Evolutionary conservation across 2,329 filamentous ascomycete species (phyloP).

Genomic region (Pseudogymnoascus destructans): DNA sequence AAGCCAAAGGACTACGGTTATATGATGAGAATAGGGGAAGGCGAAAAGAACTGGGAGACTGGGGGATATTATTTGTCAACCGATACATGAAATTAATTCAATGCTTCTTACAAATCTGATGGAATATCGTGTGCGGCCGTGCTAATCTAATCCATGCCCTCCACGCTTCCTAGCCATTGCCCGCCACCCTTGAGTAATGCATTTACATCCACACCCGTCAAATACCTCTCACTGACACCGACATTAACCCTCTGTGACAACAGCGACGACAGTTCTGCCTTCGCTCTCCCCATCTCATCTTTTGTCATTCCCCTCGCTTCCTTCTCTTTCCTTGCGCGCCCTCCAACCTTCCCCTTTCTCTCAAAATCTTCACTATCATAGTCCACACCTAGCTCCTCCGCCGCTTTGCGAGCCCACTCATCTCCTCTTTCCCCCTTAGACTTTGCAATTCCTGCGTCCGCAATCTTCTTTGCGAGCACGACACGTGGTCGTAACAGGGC

Average conservation of each 20-base stretch:
- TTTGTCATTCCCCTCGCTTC: slow-evolving; percentile 56
- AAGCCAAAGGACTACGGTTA: not conserved
- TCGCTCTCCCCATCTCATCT: slow-evolving; percentile 55
- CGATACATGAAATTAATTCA: not conserved
- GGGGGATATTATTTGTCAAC: not conserved
- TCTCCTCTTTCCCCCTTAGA: slow-evolving; percentile 77
- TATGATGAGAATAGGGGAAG: not conserved
- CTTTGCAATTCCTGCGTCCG: slow-evolving; percentile 72
- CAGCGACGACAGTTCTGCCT: slow-evolving; percentile 58
- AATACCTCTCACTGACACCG: slow-evolving; percentile 76
- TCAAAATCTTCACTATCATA: slow-evolving; percentile 85
- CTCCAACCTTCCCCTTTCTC: slow-evolving; percentile 55
- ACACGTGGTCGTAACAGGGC: slow-evolving; percentile 64
- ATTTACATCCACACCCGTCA: slow-evolving; percentile 73
- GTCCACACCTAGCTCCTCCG: slow-evolving; percentile 86
- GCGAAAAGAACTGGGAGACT: not conserved
- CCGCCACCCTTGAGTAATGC: slow-evolving; percentile 52
- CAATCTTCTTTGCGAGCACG: slow-evolving; percentile 71
- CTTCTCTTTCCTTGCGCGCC: slow-evolving; percentile 62
- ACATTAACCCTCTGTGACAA: slow-evolving; percentile 66
- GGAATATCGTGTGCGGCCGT: slow-evolving; percentile 11
- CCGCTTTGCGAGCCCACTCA: slow-evolving; percentile 69
- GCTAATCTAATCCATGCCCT: slow-evolving; percentile 18
- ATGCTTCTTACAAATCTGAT: not conserved
- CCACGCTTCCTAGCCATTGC: slow-evolving; percentile 27